Percentiles rank a stretch among this genome's conserved stretches.
phyloP scores from a whole-genome alignment of 2,329 filamentous ascomycete species.

The Diaporthe destruens region DNA sequence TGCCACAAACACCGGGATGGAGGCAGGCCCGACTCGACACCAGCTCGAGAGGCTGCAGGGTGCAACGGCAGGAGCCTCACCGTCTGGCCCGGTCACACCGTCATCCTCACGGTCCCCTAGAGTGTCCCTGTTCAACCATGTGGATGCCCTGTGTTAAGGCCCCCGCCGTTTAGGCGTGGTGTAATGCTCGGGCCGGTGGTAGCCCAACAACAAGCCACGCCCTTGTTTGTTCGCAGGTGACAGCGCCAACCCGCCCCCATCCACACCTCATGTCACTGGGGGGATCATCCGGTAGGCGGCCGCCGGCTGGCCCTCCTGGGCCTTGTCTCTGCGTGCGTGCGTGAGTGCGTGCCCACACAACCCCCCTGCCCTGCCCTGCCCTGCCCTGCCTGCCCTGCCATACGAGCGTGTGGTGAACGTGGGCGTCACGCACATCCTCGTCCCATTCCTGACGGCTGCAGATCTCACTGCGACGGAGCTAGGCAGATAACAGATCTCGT shows the following conservation, averaged over 20 bases:
- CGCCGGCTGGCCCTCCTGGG: not conserved
- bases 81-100: not conserved
- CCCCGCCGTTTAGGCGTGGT: constrained; percentile 12
- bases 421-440: constrained; percentile 29
- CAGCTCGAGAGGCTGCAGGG: not conserved
- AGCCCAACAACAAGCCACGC: constrained; percentile 17
- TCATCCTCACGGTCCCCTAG: not conserved
- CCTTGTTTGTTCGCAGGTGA: constrained; percentile 15
- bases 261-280: constrained; percentile 31
- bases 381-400: not conserved
- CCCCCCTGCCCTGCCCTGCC: not conserved
- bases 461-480: constrained; percentile 6
- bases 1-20: not conserved
- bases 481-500: constrained; percentile 29
- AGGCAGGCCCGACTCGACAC: not conserved
- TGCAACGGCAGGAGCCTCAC: not conserved
- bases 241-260: constrained; percentile 19
- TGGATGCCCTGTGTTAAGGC: constrained; percentile 4
- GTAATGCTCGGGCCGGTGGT: constrained; percentile 16
- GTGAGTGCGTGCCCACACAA: no score
- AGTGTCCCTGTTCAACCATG: not conserved
- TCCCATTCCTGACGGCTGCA: constrained; percentile 23
- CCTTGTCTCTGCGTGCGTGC: not conserved
- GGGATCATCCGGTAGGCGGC: constrained; percentile 4
- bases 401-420: constrained; percentile 25